phyloP scores from a whole-genome alignment of 139 green algal genomes.

The Pedinophyceae sp. region DNA sequence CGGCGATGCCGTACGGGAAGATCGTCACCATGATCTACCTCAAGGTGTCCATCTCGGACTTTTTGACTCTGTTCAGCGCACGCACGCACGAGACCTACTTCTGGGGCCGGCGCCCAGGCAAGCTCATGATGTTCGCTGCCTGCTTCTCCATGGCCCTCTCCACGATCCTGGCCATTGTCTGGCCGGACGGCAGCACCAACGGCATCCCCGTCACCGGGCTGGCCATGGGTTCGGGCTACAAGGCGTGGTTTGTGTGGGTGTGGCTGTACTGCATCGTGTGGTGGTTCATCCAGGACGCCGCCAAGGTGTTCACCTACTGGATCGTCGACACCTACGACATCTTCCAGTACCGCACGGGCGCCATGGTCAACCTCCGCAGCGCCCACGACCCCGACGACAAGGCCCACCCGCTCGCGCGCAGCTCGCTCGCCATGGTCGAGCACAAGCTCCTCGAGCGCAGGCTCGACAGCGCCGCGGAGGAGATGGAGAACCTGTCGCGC shows the following conservation, averaged over 20 bases:
- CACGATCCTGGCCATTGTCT: constrained; percentile 49
- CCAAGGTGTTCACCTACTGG: constrained; percentile 34
- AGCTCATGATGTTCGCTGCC: constrained; percentile 22
- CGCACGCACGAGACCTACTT: constrained; percentile 55
- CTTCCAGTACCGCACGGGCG: constrained; percentile 35
- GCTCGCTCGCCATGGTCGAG: constrained; percentile 27
- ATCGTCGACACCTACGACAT: constrained; percentile 38
- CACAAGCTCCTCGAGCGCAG: constrained; percentile 44
- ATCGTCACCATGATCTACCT: constrained; percentile 66
- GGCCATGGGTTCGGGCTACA: constrained; percentile 11
- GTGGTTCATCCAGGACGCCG: constrained; percentile 53
- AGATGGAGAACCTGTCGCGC: neutral
- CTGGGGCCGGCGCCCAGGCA: constrained; percentile 27
- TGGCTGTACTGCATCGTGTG: constrained; percentile 75
- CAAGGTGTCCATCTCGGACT: constrained; percentile 69
- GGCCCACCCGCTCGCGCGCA: constrained; percentile 14
- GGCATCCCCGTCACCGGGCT: constrained; percentile 22
- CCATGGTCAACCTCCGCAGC: constrained; percentile 36
- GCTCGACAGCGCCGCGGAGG: constrained; percentile 8
- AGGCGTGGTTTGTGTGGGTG: constrained; percentile 37
- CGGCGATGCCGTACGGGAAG: constrained; percentile 34
- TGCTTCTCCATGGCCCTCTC: constrained; percentile 35
- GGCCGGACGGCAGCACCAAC: constrained; percentile 32
- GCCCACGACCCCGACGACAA: constrained; percentile 13
- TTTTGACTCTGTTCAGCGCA: constrained; percentile 66